phyloP scores from a whole-genome alignment of 345 rosid genomes.

The Brassica carinata region DNA sequence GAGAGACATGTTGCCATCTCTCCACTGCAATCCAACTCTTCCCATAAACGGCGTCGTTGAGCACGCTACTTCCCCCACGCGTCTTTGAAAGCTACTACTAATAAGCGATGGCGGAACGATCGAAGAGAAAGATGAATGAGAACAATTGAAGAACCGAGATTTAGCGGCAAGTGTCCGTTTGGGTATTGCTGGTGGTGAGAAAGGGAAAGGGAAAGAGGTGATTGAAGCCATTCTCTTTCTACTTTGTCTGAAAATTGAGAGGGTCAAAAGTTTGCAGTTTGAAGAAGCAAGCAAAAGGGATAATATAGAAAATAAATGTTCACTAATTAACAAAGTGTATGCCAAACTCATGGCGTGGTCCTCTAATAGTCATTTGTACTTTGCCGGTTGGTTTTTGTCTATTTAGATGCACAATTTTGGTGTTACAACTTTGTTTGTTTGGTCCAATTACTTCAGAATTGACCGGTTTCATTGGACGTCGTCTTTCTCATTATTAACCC shows the following conservation, averaged over 20 bases:
- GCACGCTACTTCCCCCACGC: slow-evolving; percentile 51
- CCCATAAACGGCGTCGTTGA: slow-evolving; percentile 73
- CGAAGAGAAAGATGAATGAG: slow-evolving; percentile 11
- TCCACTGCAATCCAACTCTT: slow-evolving; percentile 69
- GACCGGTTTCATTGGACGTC: not conserved
- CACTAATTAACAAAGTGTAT: not conserved
- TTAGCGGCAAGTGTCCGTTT: slow-evolving; percentile 19
- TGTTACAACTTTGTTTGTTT: slow-evolving; percentile 1
- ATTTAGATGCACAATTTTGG: slow-evolving; percentile 16
- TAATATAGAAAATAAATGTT: not conserved
- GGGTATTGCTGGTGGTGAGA: slow-evolving; percentile 31
- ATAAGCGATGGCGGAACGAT: not conserved
- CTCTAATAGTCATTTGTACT: not conserved
- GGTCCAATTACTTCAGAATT: not conserved
- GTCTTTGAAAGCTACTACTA: slow-evolving; percentile 12
- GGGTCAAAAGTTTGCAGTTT: slow-evolving; percentile 21
- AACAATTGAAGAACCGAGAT: not conserved
- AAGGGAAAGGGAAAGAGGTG: slow-evolving; percentile 32
- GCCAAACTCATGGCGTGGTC: not conserved
- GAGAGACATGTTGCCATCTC: slow-evolving; percentile 74
- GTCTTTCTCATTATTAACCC: not conserved
- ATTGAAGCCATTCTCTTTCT: slow-evolving; percentile 45
- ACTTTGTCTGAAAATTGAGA: not conserved
- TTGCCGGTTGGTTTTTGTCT: not conserved
- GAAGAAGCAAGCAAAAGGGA: not conserved